These are phyloP conservation scores for Volvox reticuliferus DNA, from an alignment of 139 green algal species.

Conservation along the genomic window DNA sequence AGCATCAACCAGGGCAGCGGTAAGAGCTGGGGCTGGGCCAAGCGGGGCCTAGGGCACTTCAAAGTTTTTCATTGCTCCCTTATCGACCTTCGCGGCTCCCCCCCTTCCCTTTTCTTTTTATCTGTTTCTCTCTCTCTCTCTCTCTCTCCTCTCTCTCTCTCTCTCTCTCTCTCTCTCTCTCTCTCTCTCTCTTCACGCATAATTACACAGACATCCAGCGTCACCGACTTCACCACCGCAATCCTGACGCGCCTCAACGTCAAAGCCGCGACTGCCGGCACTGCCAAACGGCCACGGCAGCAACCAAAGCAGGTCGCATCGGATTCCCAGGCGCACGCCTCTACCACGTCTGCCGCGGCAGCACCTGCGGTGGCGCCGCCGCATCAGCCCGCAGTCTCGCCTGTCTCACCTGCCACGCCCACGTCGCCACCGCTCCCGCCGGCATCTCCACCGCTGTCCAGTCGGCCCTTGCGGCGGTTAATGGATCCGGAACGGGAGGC, in stretches of 20 bases:
- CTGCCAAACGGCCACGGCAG: neutral
- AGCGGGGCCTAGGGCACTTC: no score
- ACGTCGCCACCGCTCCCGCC: no score
- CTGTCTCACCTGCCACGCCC: neutral
- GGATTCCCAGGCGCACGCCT: neutral
- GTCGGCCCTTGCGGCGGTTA: slow-evolving; percentile 54
- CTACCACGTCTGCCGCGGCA: neutral
- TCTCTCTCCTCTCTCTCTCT: no score
- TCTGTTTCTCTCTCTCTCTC: no score
- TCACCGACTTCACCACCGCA: slow-evolving; percentile 16
- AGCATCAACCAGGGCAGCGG: no score
- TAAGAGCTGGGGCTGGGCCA: no score
- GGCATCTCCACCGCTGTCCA: neutral
- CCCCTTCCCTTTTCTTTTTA: no score
- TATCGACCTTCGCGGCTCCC: no score
- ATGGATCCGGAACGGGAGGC: slow-evolving; percentile 65
- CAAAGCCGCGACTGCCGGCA: slow-evolving; percentile 27
- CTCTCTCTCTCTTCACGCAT: neutral
- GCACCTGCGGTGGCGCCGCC: neutral
- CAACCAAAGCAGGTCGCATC: no score
- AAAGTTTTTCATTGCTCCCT: no score
- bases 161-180: no score
- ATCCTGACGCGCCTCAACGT: slow-evolving; percentile 47
- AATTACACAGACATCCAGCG: neutral
- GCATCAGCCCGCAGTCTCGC: neutral